These are phyloP conservation scores for Sugiyamaella smithiae DNA, from an alignment of 805 yeast species.

Conservation along the genomic window DNA sequence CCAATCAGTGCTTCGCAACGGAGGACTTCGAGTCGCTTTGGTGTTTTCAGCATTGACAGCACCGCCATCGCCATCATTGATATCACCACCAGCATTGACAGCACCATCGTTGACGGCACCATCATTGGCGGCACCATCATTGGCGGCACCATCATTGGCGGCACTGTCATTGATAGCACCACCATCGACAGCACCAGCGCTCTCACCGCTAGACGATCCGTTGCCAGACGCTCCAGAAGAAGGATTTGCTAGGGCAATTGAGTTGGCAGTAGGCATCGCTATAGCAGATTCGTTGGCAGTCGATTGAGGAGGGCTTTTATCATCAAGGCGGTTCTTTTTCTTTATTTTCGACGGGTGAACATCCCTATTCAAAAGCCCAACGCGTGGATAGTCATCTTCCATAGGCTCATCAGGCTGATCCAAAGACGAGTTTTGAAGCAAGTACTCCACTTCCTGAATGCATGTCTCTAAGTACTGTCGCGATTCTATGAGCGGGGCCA, in stretches of 20 bases:
- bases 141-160: not conserved
- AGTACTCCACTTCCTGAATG: slow-evolving; percentile 35
- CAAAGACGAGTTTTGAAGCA: slow-evolving; percentile 28
- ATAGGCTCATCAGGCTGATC: slow-evolving; percentile 18
- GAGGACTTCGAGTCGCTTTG: not conserved
- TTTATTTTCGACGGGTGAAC: slow-evolving; percentile 13
- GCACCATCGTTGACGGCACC: not conserved
- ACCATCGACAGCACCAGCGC: not conserved
- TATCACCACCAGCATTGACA: not conserved
- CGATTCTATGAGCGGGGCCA: slow-evolving; percentile 28
- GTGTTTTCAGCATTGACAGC: not conserved
- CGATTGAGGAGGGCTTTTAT: not conserved
- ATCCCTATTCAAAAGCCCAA: slow-evolving; percentile 11
- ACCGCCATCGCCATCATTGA: not conserved
- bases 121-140: not conserved
- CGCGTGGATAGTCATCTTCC: slow-evolving; percentile 5
- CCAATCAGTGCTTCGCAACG: no score
- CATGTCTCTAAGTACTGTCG: slow-evolving; percentile 35
- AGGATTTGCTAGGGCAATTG: not conserved
- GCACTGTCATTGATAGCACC: not conserved
- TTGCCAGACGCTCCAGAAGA: not conserved
- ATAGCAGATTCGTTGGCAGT: not conserved
- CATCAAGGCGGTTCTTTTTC: not conserved
- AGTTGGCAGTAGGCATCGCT: not conserved
- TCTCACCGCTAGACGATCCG: not conserved